A percentile compares a stretch with the other conserved stretches of the same genome.
Conservation (phyloP, 1,284 basidiomycete species). For the Cryptococcus neoformans region DNA sequence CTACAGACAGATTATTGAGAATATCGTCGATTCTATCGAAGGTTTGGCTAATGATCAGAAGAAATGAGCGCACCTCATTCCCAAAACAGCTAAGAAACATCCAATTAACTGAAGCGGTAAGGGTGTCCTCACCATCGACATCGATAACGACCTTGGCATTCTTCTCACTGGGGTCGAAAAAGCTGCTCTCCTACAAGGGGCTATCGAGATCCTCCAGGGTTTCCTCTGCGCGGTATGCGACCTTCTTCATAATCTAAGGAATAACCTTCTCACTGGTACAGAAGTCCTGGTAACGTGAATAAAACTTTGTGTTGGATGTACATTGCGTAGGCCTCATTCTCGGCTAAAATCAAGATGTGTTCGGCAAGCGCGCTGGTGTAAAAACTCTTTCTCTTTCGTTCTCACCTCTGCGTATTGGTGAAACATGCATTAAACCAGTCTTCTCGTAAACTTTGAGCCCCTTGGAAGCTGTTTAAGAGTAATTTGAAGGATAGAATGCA, state of each 20-base stretch:
- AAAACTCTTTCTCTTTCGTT: not conserved
- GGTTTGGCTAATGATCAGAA: constrained; percentile 15
- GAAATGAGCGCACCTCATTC: constrained; percentile 11
- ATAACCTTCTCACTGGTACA: constrained; percentile 16
- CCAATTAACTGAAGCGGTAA: too few species aligned
- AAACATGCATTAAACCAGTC: too few species aligned
- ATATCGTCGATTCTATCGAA: constrained; percentile 16
- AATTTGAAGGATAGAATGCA: not conserved
- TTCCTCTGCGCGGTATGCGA: constrained; percentile 10
- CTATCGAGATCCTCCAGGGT: constrained; percentile 12
- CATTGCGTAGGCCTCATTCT: not conserved
- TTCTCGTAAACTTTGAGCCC: too few species aligned
- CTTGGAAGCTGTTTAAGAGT: too few species aligned
- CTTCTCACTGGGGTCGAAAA: constrained; percentile 12
- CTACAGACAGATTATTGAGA: constrained; percentile 16
- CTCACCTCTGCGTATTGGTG: not conserved
- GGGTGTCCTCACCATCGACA: constrained; percentile 13
- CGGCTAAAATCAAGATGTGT: not conserved
- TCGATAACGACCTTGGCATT: constrained; percentile 15
- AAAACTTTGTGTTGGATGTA: not conserved
- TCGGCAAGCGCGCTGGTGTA: not conserved
- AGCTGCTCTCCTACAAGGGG: constrained; percentile 14
- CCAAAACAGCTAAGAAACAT: not conserved
- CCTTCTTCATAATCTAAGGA: constrained; percentile 12
- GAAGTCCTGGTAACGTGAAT: not conserved